Conservation (phyloP, 495 filamentous ascomycete species). For the Penicillium maclennaniae region DNA sequence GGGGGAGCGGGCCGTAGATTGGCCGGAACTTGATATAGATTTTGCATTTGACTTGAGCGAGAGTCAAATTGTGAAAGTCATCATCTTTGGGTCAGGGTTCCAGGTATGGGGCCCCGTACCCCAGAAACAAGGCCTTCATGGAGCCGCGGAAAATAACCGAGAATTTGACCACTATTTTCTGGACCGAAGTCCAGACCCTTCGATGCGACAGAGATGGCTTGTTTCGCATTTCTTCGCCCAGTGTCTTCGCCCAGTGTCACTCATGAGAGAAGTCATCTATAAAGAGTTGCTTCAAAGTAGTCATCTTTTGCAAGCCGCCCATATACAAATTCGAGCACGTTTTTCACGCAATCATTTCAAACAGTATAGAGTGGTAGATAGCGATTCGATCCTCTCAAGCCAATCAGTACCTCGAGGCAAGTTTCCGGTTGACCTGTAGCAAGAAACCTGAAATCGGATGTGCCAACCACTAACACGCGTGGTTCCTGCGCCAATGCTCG, state of each 20-base stretch:
- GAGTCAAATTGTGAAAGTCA: neutral
- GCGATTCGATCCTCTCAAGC: neutral
- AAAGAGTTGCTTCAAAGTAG: neutral
- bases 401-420: neutral
- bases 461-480: neutral
- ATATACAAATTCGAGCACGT: neutral
- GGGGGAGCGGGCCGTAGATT: neutral
- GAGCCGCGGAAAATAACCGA: neutral
- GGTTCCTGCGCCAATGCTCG: neutral
- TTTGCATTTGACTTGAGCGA: neutral
- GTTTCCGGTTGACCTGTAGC: neutral
- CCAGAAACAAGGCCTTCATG: neutral
- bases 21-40: neutral
- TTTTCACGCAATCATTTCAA: neutral
- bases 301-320: neutral
- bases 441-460: neutral
- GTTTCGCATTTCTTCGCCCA: neutral
- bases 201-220: neutral
- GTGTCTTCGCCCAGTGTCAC: too few relatives aligned
- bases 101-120: neutral
- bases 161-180: neutral
- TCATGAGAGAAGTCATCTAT: neutral
- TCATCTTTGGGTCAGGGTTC: neutral
- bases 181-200: neutral
- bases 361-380: neutral